These are phyloP conservation scores for Yamadazyma epiphylla DNA, from an alignment of 1,139 yeast species.

Conservation along the genomic window DNA sequence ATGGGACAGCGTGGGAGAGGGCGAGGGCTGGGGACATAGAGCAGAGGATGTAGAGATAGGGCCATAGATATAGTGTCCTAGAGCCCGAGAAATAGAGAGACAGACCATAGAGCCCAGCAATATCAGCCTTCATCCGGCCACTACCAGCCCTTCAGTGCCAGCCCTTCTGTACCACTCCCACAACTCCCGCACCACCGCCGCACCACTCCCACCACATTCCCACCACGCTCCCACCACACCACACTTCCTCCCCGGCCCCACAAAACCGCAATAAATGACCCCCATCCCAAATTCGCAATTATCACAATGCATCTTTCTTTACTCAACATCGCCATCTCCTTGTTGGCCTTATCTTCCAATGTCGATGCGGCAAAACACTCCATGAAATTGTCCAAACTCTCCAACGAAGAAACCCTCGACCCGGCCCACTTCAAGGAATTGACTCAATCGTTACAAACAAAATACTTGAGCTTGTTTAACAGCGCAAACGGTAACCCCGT, in stretches of 20 bases:
- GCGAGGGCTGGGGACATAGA: no score
- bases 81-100: no score
- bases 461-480: slow-evolving; percentile 60
- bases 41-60: no score
- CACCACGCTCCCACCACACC: background rate
- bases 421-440: slow-evolving; percentile 62
- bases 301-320: slow-evolving; percentile 12
- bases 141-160: no score
- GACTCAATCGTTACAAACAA: slow-evolving; percentile 65
- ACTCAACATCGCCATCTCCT: slow-evolving; percentile 48
- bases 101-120: no score
- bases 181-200: no score
- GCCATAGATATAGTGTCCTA: no score
- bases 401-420: slow-evolving; percentile 58
- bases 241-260: background rate
- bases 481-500: slow-evolving; percentile 26
- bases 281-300: background rate
- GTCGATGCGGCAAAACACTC: slow-evolving; percentile 60
- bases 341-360: slow-evolving; percentile 37
- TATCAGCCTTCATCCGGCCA: no score
- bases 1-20: no score
- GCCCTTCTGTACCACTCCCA: no score
- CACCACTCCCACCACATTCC: background rate
- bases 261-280: background rate
- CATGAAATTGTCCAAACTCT: slow-evolving; percentile 61